Conservation (phyloP, 73 alveolate species). For the Urostyla sp. region DNA sequence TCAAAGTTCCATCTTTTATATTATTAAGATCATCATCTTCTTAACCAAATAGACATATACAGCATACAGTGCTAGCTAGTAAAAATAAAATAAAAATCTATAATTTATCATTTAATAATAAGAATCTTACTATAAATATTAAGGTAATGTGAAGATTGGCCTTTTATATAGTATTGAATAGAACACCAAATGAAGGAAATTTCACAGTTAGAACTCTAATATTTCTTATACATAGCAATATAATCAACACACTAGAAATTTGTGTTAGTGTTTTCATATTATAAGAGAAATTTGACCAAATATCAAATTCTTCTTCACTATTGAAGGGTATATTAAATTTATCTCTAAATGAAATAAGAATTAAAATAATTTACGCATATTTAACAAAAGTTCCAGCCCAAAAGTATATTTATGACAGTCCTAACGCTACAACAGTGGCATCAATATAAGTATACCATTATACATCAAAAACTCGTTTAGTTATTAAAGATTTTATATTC, state of each 20-base stretch:
- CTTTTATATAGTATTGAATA: constrained; percentile 72
- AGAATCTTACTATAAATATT: constrained; percentile 48
- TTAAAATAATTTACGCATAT: background rate
- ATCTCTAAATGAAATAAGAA: constrained; percentile 3
- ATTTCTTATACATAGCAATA: constrained; percentile 63
- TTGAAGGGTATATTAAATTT: constrained; percentile 42
- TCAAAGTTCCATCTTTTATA: constrained; percentile 21
- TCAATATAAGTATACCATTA: constrained; percentile 44
- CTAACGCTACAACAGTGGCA: constrained; percentile 17
- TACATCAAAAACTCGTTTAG: constrained; percentile 7
- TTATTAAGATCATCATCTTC: constrained; percentile 9
- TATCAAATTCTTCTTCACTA: constrained; percentile 33
- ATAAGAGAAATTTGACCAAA: constrained; percentile 6
- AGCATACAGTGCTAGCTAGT: constrained; percentile 6
- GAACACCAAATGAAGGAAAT: constrained; percentile 83
- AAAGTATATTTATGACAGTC: constrained; percentile 32
- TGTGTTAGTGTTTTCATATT: constrained; percentile 21
- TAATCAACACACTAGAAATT: constrained; percentile 53
- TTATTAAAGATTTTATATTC: constrained; percentile 18
- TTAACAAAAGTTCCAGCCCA: too few relatives aligned
- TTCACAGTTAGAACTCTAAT: constrained; percentile 61
- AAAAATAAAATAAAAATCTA: constrained; percentile 39
- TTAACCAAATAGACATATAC: constrained; percentile 63
- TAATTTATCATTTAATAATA: background rate
- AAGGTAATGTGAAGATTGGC: constrained; percentile 67